phyloP scores from a whole-genome alignment of 2,329 filamentous ascomycete genomes.

The Amphichorda felina region DNA sequence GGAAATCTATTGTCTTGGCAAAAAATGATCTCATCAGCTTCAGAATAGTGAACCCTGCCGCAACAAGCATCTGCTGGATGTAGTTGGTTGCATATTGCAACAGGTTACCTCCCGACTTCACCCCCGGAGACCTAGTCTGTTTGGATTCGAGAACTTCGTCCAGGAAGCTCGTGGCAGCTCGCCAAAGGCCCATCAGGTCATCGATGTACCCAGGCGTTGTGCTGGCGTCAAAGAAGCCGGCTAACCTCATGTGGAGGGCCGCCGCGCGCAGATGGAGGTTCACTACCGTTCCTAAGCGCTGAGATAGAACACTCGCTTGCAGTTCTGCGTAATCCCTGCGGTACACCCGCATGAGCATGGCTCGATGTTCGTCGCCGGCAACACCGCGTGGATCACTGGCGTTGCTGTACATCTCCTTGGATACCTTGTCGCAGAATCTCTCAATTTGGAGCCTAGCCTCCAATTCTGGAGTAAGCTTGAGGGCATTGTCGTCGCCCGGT shows the following conservation, averaged over 20 bases:
- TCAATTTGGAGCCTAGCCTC: slow-evolving; percentile 60
- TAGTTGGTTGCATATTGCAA: slow-evolving; percentile 62
- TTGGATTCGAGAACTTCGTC: slow-evolving; percentile 49
- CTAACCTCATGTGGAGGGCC: slow-evolving; percentile 62
- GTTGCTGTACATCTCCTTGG: slow-evolving; percentile 70
- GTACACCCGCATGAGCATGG: slow-evolving; percentile 55
- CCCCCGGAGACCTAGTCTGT: slow-evolving; percentile 31
- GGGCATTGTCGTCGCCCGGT: slow-evolving; percentile 46
- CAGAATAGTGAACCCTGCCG: slow-evolving; percentile 63
- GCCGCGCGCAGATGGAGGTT: slow-evolving; percentile 62
- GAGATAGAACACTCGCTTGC: slow-evolving; percentile 46
- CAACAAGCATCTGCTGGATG: slow-evolving; percentile 77
- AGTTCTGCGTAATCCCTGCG: slow-evolving; percentile 53
- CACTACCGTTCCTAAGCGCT: slow-evolving; percentile 44
- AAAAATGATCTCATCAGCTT: slow-evolving; percentile 74
- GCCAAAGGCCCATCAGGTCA: slow-evolving; percentile 65
- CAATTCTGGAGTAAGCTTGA: slow-evolving; percentile 48
- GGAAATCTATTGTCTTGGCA: slow-evolving; percentile 56
- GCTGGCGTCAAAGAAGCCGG: slow-evolving; percentile 72
- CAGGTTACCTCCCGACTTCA: slow-evolving; percentile 37
- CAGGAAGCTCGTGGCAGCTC: slow-evolving; percentile 57
- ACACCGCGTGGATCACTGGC: slow-evolving; percentile 60
- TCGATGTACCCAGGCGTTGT: slow-evolving; percentile 59
- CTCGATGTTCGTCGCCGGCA: slow-evolving; percentile 53
- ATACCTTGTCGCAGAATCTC: slow-evolving; percentile 65